Conservation (phyloP, 805 yeast genomes). For the Ogataea populi-albae region DNA sequence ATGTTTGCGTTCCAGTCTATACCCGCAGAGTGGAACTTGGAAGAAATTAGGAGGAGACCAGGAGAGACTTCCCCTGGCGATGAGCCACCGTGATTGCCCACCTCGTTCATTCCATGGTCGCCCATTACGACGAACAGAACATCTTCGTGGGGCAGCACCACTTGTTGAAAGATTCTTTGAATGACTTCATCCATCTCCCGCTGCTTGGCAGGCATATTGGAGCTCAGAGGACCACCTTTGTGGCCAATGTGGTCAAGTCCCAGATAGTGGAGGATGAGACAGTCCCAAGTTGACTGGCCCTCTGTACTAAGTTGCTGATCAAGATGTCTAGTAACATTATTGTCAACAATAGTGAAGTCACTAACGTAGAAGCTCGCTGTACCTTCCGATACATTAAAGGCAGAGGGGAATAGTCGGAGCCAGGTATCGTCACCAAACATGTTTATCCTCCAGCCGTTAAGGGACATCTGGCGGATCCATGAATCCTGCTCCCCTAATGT, state of each 20-base stretch:
- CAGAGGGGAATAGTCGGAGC: conserved; percentile 80
- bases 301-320: conserved; percentile 49
- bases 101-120: conserved; percentile 95
- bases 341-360: conserved; percentile 92
- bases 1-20: conserved; percentile 18
- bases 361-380: conserved; percentile 93
- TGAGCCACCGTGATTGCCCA: conserved; percentile 97
- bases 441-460: conserved; percentile 48
- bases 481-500: conserved; percentile 75
- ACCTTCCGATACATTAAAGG: conserved; percentile 71
- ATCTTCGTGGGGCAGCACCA: conserved; percentile 30
- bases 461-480: conserved; percentile 71
- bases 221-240: conserved; percentile 85
- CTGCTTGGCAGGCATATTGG: conserved; percentile 80
- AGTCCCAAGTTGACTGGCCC: conserved; percentile 64
- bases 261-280: conserved; percentile 79
- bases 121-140: conserved; percentile 79
- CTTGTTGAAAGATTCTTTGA: conserved; percentile 42
- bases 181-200: conserved; percentile 79
- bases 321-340: conserved; percentile 87
- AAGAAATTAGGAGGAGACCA: conserved; percentile 68
- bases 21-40: conserved; percentile 42
- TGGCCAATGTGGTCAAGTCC: conserved; percentile 98
- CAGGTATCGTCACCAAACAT: conserved; percentile 98
- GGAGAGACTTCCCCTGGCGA: conserved; percentile 90